A percentile compares a stretch with the other conserved stretches of the same genome.
Evolutionary conservation across 371 early-diverging fungal species (phyloP).

Genomic region (Mucor circinelloides): DNA sequence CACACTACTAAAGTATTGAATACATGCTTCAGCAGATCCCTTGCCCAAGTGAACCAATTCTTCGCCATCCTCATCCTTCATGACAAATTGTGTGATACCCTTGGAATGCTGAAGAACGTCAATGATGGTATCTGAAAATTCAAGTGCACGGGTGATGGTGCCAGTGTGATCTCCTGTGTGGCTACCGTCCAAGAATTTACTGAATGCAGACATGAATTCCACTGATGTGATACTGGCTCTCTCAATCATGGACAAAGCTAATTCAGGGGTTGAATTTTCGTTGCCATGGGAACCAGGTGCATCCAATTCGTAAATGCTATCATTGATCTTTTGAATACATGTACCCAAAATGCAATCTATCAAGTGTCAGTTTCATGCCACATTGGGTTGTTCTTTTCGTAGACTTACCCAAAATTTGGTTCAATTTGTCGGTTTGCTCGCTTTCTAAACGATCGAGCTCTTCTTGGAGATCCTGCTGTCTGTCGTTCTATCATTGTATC

Average conservation of each 20-base stretch:
- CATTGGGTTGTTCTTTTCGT: no score
- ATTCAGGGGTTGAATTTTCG: constrained; percentile 88
- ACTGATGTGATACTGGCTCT: constrained; percentile 77
- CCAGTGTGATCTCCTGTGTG: constrained; percentile 80
- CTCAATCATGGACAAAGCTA: constrained; percentile 89
- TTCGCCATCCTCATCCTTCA: constrained; percentile 80
- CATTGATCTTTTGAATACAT: constrained; percentile 86
- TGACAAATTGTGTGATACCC: constrained; percentile 85
- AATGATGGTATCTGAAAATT: constrained; percentile 81
- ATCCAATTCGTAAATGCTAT: constrained; percentile 85
- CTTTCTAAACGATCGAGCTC: constrained; percentile 63
- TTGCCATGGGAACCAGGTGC: constrained; percentile 82
- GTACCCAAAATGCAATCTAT: constrained; percentile 85
- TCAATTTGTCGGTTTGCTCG: constrained; percentile 75
- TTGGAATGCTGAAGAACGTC: constrained; percentile 87
- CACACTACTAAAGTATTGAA: constrained; percentile 83
- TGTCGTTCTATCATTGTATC: constrained; percentile 30
- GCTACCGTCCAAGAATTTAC: constrained; percentile 75
- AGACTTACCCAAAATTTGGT: constrained; percentile 75
- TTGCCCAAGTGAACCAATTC: constrained; percentile 75
- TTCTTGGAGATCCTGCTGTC: constrained; percentile 66
- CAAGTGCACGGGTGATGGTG: constrained; percentile 82
- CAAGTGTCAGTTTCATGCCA: neutral
- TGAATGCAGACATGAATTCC: constrained; percentile 79
- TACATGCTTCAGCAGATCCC: constrained; percentile 64